Evolutionary conservation across 352 stramenopile genomes (phyloP).

Genomic region (Pythium aquatile): DNA sequence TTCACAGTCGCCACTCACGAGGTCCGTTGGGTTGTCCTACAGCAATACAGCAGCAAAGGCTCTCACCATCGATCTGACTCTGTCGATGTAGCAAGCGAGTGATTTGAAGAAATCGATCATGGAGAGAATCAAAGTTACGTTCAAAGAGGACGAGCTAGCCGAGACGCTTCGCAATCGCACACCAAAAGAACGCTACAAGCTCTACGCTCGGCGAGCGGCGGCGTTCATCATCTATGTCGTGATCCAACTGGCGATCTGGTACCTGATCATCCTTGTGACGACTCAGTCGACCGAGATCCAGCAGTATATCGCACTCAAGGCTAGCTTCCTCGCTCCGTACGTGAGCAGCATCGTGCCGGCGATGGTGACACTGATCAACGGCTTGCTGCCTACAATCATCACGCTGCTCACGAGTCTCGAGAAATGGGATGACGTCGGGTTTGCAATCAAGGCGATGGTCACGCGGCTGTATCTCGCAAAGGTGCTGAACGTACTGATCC

Average conservation of each 20-base stretch:
- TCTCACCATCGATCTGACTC: no score
- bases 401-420: constrained; percentile 65
- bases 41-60: no score
- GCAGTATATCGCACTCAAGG: constrained; percentile 37
- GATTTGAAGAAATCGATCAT: constrained; percentile 56
- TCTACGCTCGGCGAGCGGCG: constrained; percentile 48
- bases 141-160: constrained; percentile 54
- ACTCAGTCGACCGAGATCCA: constrained; percentile 67
- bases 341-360: constrained; percentile 65
- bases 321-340: constrained; percentile 48
- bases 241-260: constrained; percentile 66
- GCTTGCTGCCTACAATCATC: constrained; percentile 60
- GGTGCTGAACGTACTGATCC: constrained; percentile 79
- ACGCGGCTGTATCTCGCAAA: constrained; percentile 81
- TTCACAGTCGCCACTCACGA: constrained; percentile 44
- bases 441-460: constrained; percentile 83
- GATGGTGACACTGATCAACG: constrained; percentile 74
- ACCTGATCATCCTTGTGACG: constrained; percentile 71
- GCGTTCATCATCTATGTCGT: constrained; percentile 60
- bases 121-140: constrained; percentile 56
- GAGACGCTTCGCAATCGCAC: constrained; percentile 51
- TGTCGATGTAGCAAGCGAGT: constrained; percentile 40
- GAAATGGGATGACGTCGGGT: constrained; percentile 75
- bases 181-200: constrained; percentile 49
- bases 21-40: constrained; percentile 26